phyloP scores from a whole-genome alignment of 257 asterid species.

The Solanum raphanifolium region DNA sequence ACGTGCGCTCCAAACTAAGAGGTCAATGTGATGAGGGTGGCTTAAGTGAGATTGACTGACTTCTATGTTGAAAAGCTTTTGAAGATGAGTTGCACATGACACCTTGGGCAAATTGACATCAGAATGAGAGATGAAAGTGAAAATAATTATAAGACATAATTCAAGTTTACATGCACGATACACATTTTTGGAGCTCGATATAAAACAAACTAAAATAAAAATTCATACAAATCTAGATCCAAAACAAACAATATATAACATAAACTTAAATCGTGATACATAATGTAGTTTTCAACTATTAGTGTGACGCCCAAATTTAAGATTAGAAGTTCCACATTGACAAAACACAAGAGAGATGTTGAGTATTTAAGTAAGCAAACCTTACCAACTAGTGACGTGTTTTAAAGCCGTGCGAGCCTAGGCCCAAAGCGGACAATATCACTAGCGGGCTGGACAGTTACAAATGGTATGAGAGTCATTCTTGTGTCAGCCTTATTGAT shows the following conservation, averaged over 20 bases:
- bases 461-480: too few relatives aligned
- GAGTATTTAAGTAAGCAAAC: too few relatives aligned
- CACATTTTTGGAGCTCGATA: background rate
- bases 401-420: too few relatives aligned
- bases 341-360: too few relatives aligned
- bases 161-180: background rate
- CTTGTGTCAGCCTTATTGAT: too few relatives aligned
- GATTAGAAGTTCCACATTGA: too few relatives aligned
- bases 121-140: background rate
- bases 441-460: too few relatives aligned
- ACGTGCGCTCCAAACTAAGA: background rate
- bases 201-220: background rate
- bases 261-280: background rate
- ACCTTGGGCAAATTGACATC: background rate
- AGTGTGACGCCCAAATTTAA: too few relatives aligned
- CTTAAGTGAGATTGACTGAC: background rate
- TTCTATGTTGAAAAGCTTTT: background rate
- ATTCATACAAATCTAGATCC: background rate
- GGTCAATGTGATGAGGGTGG: background rate
- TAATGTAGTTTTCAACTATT: background rate
- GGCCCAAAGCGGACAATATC: too few relatives aligned
- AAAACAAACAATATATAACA: background rate
- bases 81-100: background rate
- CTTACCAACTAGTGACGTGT: too few relatives aligned
- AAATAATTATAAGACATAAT: background rate